A percentile compares a stretch with the other conserved stretches of the same genome.
Conservation (phyloP, 2,329 filamentous ascomycete species). For the Penicillium sp. region DNA sequence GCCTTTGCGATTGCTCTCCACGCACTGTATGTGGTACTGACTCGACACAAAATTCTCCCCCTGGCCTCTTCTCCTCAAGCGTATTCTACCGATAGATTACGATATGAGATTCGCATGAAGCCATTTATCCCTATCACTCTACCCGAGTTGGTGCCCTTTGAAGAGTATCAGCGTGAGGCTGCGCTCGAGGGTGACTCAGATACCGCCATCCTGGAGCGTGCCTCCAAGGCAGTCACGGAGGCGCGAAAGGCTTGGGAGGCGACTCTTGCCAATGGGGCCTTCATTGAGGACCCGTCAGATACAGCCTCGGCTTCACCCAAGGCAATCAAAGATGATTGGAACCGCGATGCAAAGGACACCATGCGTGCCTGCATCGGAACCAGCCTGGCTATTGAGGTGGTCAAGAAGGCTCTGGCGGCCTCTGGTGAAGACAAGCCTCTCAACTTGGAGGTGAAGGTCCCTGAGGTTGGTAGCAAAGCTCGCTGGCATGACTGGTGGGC, state of each 20-base stretch:
- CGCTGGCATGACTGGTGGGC: slow-evolving; percentile 50
- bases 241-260: slow-evolving; percentile 48
- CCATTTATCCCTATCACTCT: slow-evolving; percentile 71
- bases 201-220: slow-evolving; percentile 40
- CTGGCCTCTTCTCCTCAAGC: slow-evolving; percentile 54
- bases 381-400: slow-evolving; percentile 62
- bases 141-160: slow-evolving; percentile 66
- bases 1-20: slow-evolving; percentile 54
- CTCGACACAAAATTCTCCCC: slow-evolving; percentile 55
- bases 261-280: slow-evolving; percentile 42
- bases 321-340: slow-evolving; percentile 64
- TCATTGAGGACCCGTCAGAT: slow-evolving; percentile 22
- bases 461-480: slow-evolving; percentile 40
- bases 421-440: slow-evolving; percentile 11
- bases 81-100: slow-evolving; percentile 67
- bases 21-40: slow-evolving; percentile 66
- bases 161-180: slow-evolving; percentile 56
- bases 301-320: slow-evolving; percentile 25
- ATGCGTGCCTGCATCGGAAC: slow-evolving; percentile 72
- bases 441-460: slow-evolving; percentile 38
- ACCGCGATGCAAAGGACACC: slow-evolving; percentile 58
- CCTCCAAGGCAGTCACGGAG: slow-evolving; percentile 39
- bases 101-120: slow-evolving; percentile 84
- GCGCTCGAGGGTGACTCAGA: slow-evolving; percentile 48
- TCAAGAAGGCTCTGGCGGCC: slow-evolving; percentile 56